Conservation (phyloP, 495 filamentous ascomycete genomes). For the Hypoxylon crocopeplum region DNA sequence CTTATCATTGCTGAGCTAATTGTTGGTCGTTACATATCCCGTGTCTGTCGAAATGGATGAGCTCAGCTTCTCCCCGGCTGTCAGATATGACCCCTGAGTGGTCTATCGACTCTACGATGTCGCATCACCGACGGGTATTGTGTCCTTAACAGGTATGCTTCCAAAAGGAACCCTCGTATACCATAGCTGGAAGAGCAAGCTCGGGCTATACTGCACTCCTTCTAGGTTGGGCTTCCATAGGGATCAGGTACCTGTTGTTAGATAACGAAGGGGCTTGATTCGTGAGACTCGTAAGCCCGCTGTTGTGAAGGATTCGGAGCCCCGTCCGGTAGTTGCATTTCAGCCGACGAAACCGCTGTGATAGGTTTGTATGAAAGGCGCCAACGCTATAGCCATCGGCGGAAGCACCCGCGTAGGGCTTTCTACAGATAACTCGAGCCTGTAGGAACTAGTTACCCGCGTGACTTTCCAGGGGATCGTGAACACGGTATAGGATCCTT, state of each 20-base stretch:
- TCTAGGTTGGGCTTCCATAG: slow-evolving; percentile 1
- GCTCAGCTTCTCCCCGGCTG: neutral
- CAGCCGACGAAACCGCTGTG: neutral
- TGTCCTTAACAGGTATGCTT: neutral
- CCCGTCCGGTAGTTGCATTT: slow-evolving; percentile 22
- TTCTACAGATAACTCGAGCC: neutral
- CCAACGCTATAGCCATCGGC: slow-evolving; percentile 7
- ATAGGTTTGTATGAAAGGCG: slow-evolving; percentile 17
- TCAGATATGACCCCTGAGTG: neutral
- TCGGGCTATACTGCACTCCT: neutral
- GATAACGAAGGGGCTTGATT: slow-evolving; percentile 7
- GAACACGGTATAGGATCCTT: neutral
- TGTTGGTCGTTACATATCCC: neutral
- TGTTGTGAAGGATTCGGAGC: slow-evolving; percentile 26
- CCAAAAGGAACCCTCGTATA: neutral
- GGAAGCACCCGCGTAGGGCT: neutral
- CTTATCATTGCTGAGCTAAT: neutral
- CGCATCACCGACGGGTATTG: neutral
- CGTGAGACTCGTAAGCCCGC: slow-evolving; percentile 7
- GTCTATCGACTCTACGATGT: neutral
- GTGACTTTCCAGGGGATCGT: neutral
- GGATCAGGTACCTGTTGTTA: neutral
- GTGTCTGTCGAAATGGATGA: neutral
- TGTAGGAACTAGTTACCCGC: neutral
- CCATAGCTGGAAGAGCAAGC: neutral